A percentile compares a stretch with the other conserved stretches of the same genome.
These are phyloP conservation scores for Fremontodendron californicum DNA, from an alignment of 345 rosid species.

Conservation along the genomic window DNA sequence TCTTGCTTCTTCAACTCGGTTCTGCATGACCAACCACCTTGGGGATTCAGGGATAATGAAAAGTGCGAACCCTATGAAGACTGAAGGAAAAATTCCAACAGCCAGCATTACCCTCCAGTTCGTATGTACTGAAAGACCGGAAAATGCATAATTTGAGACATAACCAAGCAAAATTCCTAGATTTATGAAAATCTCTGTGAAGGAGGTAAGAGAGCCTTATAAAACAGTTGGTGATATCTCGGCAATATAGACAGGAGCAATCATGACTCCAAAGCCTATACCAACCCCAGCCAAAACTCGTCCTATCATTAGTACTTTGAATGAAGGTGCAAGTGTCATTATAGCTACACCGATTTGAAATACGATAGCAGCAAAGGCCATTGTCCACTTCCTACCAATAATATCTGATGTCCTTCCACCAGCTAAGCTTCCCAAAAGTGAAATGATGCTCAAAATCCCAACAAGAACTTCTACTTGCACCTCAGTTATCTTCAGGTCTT, in stretches of 20 bases:
- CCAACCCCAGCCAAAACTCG: slow-evolving; percentile 77
- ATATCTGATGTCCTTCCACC: slow-evolving; percentile 83
- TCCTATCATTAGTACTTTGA: slow-evolving; percentile 64
- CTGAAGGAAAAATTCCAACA: slow-evolving; percentile 78
- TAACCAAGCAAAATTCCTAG: slow-evolving; percentile 85
- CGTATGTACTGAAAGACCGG: slow-evolving; percentile 57
- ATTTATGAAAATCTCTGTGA: slow-evolving; percentile 83
- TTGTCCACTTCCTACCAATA: slow-evolving; percentile 89
- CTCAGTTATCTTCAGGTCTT: slow-evolving; percentile 74
- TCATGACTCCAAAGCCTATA: slow-evolving; percentile 87
- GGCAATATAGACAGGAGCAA: slow-evolving; percentile 84
- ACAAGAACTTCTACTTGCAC: slow-evolving; percentile 77
- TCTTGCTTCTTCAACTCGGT: slow-evolving; percentile 68
- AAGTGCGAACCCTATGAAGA: slow-evolving; percentile 69
- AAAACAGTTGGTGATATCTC: slow-evolving; percentile 66
- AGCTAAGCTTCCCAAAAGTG: slow-evolving; percentile 80
- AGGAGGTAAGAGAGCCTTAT: slow-evolving; percentile 73
- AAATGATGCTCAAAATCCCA: slow-evolving; percentile 70
- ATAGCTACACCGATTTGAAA: slow-evolving; percentile 71
- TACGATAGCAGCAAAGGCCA: slow-evolving; percentile 81
- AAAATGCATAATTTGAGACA: slow-evolving; percentile 80
- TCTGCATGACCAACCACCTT: slow-evolving; percentile 81
- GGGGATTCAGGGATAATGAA: slow-evolving; percentile 91
- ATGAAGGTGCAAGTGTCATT: slow-evolving; percentile 79
- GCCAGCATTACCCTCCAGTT: slow-evolving; percentile 95